Evolutionary conservation across 1,284 basidiomycete genomes (phyloP).

Genomic region (Neonothopanus nambi): DNA sequence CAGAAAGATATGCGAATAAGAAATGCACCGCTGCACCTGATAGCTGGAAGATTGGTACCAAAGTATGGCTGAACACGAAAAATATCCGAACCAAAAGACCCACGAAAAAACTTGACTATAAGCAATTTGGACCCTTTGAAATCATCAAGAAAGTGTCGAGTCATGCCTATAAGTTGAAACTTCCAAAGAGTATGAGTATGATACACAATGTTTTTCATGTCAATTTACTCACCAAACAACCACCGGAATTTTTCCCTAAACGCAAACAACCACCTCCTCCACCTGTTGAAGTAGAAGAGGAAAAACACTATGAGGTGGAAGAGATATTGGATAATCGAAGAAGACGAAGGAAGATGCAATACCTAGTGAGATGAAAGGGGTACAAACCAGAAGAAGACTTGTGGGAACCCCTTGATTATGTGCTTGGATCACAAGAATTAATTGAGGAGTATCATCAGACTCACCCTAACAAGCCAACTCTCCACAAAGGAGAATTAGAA

Average conservation of each 20-base stretch:
- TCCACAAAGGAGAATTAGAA: too few species aligned
- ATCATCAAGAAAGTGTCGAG: slow-evolving; percentile 20
- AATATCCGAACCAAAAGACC: slow-evolving; percentile 11
- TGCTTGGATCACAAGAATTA: too few species aligned
- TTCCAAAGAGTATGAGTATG: slow-evolving; percentile 12
- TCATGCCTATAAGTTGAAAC: slow-evolving; percentile 15
- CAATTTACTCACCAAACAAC: slow-evolving; percentile 13
- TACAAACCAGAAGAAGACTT: too few species aligned
- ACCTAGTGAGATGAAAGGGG: too few species aligned
- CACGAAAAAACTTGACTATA: slow-evolving; percentile 16
- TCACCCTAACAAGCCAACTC: too few species aligned
- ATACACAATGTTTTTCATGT: slow-evolving; percentile 21
- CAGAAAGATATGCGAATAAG: neutral
- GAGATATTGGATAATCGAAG: too few species aligned
- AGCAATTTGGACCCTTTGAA: slow-evolving; percentile 13
- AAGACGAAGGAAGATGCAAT: too few species aligned
- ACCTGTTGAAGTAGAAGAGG: too few species aligned
- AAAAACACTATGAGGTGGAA: too few species aligned
- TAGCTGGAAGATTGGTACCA: neutral
- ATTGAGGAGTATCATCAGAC: too few species aligned
- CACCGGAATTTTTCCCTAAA: slow-evolving; percentile 8
- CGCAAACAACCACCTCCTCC: too few species aligned
- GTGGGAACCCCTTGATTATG: too few species aligned
- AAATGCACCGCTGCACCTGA: neutral
- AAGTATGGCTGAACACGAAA: slow-evolving; percentile 5